Percentiles rank a stretch among this genome's conserved stretches.
Evolutionary conservation across 2,329 filamentous ascomycete species (phyloP).

Genomic region (Magnaporthiopsis incrustans): DNA sequence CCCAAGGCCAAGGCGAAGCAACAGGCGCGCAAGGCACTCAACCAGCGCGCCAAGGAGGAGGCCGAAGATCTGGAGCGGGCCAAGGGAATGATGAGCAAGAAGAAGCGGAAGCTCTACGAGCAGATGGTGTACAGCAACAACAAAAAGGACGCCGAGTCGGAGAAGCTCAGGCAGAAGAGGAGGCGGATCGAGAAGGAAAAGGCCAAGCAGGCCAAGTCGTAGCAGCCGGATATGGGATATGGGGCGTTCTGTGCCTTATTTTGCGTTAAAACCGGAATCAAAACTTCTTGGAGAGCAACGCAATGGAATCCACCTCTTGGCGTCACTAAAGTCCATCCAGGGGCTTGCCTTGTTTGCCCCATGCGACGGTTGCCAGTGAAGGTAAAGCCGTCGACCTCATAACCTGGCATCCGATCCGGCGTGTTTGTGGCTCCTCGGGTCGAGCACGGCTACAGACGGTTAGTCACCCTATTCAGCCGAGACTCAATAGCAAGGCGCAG

Average conservation of each 20-base stretch:
- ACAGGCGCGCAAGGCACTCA: conserved; percentile 60
- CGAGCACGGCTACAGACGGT: not conserved
- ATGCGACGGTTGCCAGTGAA: not conserved
- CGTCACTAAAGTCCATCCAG: not conserved
- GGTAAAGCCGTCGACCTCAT: not conserved
- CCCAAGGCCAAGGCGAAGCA: conserved; percentile 57
- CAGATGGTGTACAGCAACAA: conserved; percentile 96
- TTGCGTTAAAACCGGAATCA: not conserved
- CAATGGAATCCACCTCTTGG: not conserved
- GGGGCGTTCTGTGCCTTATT: not conserved
- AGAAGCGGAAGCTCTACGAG: conserved; percentile 95
- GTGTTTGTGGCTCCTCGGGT: not conserved
- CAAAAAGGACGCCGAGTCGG: conserved; percentile 84
- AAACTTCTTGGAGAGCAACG: not conserved
- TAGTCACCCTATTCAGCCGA: not conserved
- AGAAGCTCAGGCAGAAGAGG: conserved; percentile 80
- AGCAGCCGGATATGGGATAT: not conserved
- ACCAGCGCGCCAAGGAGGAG: conserved; percentile 65
- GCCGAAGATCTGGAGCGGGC: conserved; percentile 84
- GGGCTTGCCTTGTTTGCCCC: not conserved
- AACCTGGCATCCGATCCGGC: not conserved
- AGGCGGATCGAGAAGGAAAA: conserved; percentile 73
- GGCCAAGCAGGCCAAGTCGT: conserved; percentile 14
- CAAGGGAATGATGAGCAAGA: conserved; percentile 97
- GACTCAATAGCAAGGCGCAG: not conserved